Percentiles rank a stretch among this genome's conserved stretches.
phyloP scores from a whole-genome alignment of 2,329 filamentous ascomycete genomes.

The Colletotrichum tropicale region DNA sequence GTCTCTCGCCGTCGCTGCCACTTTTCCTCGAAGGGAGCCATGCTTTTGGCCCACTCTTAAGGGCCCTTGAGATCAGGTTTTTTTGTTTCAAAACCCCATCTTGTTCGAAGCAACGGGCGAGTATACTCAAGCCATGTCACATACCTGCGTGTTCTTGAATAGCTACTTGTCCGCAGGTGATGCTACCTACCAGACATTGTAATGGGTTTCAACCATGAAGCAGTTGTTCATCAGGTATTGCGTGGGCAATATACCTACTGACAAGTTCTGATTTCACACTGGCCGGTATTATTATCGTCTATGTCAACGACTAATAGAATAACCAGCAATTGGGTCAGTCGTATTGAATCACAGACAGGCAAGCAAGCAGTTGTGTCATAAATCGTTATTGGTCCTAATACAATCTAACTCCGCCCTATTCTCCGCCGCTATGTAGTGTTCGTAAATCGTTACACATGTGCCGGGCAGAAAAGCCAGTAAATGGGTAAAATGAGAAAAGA shows the following conservation, averaged over 20 bases:
- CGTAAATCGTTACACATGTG: slow-evolving; percentile 22
- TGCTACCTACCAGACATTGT: background rate
- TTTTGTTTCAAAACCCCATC: background rate
- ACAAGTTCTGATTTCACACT: background rate
- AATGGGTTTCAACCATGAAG: background rate
- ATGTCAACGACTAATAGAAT: too few relatives aligned
- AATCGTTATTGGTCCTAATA: slow-evolving; percentile 19
- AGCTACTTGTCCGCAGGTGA: background rate
- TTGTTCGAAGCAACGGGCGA: fast-evolving
- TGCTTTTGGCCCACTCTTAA: background rate
- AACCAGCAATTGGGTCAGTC: background rate
- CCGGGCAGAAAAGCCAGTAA: slow-evolving; percentile 2
- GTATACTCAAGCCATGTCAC: background rate
- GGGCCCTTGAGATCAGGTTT: background rate
- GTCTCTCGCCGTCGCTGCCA: background rate
- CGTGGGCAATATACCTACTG: background rate
- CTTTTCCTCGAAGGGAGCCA: background rate
- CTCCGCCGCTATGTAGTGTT: slow-evolving; percentile 19
- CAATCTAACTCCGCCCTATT: slow-evolving; percentile 15
- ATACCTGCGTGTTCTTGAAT: background rate
- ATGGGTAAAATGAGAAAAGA: background rate
- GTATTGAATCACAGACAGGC: background rate
- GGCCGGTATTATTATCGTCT: too few relatives aligned
- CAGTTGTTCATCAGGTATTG: background rate
- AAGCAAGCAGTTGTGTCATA: background rate